A percentile compares a stretch with the other conserved stretches of the same genome.
phyloP scores from a whole-genome alignment of 2,329 filamentous ascomycete species.

The Colletotrichum musicola region DNA sequence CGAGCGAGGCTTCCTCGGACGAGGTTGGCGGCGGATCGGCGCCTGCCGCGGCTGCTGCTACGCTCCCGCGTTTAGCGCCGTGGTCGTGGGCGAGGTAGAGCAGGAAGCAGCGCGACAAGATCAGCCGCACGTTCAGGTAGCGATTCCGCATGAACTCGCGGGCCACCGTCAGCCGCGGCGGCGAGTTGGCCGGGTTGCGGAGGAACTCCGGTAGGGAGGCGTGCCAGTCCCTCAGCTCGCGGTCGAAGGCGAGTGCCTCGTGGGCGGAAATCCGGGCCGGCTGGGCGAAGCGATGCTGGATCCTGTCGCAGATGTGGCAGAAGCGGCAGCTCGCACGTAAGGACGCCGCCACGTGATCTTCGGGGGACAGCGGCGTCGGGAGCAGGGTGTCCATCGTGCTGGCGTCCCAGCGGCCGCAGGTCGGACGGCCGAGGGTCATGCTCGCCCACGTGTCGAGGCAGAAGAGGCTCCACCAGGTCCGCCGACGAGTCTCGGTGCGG shows the following conservation, averaged over 20 bases:
- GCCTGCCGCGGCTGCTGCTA: slow-evolving; percentile 8
- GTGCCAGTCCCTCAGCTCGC: slow-evolving; percentile 46
- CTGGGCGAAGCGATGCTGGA: slow-evolving; percentile 48
- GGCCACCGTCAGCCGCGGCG: slow-evolving; percentile 44
- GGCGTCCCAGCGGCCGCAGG: slow-evolving; percentile 46
- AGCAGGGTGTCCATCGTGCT: slow-evolving; percentile 47
- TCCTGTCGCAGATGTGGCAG: slow-evolving; percentile 47
- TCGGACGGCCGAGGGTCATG: slow-evolving; percentile 56
- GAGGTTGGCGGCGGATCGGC: slow-evolving; percentile 14
- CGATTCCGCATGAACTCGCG: slow-evolving; percentile 47
- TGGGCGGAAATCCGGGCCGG: slow-evolving; percentile 42
- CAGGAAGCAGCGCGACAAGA: slow-evolving; percentile 43
- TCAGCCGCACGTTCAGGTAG: slow-evolving; percentile 47
- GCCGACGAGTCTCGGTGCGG: slow-evolving; percentile 49
- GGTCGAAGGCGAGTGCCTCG: slow-evolving; percentile 46
- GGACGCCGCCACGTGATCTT: slow-evolving; percentile 44
- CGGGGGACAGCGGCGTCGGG: slow-evolving; percentile 40
- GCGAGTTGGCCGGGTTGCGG: slow-evolving; percentile 41
- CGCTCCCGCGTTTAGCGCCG: slow-evolving; percentile 23
- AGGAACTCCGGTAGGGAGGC: slow-evolving; percentile 41
- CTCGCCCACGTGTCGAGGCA: slow-evolving; percentile 58
- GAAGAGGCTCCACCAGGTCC: slow-evolving; percentile 59
- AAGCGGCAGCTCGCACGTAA: slow-evolving; percentile 45
- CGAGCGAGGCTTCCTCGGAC: slow-evolving; percentile 42
- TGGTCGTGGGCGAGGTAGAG: slow-evolving; percentile 44